phyloP scores from a whole-genome alignment of 495 filamentous ascomycete species.

The Elasticomyces elasticus region DNA sequence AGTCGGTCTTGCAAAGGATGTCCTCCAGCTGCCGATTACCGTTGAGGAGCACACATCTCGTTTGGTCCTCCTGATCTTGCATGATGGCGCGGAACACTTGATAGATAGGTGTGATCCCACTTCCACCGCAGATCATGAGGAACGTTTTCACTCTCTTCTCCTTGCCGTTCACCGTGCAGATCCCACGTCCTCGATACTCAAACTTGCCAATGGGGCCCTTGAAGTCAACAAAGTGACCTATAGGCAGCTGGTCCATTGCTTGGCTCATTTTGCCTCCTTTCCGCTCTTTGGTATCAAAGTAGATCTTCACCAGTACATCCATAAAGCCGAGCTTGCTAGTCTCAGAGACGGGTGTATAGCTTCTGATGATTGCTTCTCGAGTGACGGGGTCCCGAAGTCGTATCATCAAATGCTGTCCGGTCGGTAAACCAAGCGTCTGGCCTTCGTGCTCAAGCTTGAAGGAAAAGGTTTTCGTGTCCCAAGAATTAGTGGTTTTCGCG shows the following conservation, averaged over 20 bases:
- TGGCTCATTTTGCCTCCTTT: constrained; percentile 79
- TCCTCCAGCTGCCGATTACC: constrained; percentile 75
- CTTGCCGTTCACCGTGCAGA: constrained; percentile 51
- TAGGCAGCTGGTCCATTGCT: constrained; percentile 60
- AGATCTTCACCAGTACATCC: constrained; percentile 77
- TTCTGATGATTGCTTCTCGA: constrained; percentile 64
- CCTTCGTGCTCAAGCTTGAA: constrained; percentile 66
- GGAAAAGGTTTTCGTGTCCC: constrained; percentile 75
- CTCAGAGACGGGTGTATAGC: constrained; percentile 81
- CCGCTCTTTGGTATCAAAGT: constrained; percentile 49
- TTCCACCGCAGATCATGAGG: constrained; percentile 84
- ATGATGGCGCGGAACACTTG: constrained; percentile 76
- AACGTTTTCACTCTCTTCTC: constrained; percentile 55
- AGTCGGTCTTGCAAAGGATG: constrained; percentile 69
- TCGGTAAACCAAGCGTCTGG: constrained; percentile 68
- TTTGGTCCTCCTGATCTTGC: constrained; percentile 46
- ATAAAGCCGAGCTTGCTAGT: constrained; percentile 50
- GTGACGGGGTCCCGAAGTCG: constrained; percentile 62
- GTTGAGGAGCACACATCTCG: constrained; percentile 62
- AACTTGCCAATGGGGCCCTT: constrained; percentile 90
- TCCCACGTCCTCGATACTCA: constrained; percentile 61
- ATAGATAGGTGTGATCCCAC: constrained; percentile 85
- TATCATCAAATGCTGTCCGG: constrained; percentile 85
- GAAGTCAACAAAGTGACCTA: constrained; percentile 67
- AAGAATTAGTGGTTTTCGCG: constrained; percentile 56